Evolutionary conservation across 2,329 filamentous ascomycete species (phyloP).

Genomic region (Penicillium vulpinum): DNA sequence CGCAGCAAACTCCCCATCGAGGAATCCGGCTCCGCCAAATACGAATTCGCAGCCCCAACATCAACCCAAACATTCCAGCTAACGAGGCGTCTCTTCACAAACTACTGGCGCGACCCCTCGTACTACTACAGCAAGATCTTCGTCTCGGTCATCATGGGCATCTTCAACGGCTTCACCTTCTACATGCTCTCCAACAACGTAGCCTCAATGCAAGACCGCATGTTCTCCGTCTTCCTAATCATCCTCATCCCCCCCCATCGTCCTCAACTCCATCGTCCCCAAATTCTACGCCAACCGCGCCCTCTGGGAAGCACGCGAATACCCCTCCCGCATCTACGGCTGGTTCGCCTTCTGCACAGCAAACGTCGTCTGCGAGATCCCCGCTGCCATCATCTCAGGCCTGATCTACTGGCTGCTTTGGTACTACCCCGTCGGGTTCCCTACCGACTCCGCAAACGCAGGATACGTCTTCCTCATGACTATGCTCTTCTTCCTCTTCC

Average conservation of each 20-base stretch:
- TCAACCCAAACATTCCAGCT: slow-evolving; percentile 64
- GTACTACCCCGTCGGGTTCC: slow-evolving; percentile 75
- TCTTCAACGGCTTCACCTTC: slow-evolving; percentile 81
- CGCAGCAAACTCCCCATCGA: slow-evolving; percentile 53
- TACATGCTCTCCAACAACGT: slow-evolving; percentile 66
- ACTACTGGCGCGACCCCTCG: slow-evolving; percentile 74
- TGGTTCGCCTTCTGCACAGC: slow-evolving; percentile 76
- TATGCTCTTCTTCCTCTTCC: slow-evolving; percentile 75
- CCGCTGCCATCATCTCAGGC: slow-evolving; percentile 63
- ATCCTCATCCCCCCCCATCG: slow-evolving; percentile 67
- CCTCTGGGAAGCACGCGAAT: slow-evolving; percentile 72
- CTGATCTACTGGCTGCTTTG: slow-evolving; percentile 72
- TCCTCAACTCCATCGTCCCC: slow-evolving; percentile 73
- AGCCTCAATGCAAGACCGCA: slow-evolving; percentile 71
- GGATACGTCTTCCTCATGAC: slow-evolving; percentile 80
- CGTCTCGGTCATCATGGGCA: slow-evolving; percentile 66
- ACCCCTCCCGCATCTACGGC: slow-evolving; percentile 72
- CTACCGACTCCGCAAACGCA: slow-evolving; percentile 61
- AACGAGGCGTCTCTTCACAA: slow-evolving; percentile 67
- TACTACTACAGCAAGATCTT: slow-evolving; percentile 79
- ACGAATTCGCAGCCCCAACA: slow-evolving; percentile 67
- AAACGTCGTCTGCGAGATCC: slow-evolving; percentile 71
- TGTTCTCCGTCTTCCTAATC: slow-evolving; percentile 71
- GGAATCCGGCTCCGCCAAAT: slow-evolving; percentile 38
- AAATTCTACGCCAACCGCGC: slow-evolving; percentile 74